A percentile compares a stretch with the other conserved stretches of the same genome.
Conservation (phyloP, 148 eudicot genomes). For the Chenopodium formosanum region DNA sequence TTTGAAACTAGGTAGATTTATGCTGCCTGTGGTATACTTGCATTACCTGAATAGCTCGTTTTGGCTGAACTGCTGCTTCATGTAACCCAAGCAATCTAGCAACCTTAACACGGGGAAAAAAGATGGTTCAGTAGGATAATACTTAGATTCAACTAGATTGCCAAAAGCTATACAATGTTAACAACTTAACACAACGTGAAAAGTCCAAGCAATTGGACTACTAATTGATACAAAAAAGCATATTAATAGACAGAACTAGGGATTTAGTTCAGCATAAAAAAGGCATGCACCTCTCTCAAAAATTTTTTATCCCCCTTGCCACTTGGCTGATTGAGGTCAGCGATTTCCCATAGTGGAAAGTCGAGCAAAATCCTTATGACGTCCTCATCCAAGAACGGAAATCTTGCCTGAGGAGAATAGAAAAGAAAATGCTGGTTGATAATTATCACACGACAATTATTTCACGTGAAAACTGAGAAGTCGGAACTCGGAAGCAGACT, state of each 20-base stretch:
- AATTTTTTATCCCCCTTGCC: conserved; percentile 94
- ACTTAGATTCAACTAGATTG: neutral
- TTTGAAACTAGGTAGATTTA: neutral
- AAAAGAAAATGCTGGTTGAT: conserved; percentile 10
- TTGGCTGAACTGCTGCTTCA: conserved; percentile 78
- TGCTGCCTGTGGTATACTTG: neutral
- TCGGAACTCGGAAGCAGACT: neutral
- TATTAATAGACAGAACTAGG: neutral
- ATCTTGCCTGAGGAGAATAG: conserved; percentile 61
- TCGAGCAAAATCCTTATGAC: conserved; percentile 71
- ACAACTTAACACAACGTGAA: neutral
- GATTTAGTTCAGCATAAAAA: neutral
- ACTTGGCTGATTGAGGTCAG: conserved; percentile 81
- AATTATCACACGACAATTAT: neutral
- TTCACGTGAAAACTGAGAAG: conserved; percentile 1
- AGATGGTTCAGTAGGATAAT: neutral
- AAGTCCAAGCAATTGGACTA: neutral
- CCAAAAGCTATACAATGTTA: neutral
- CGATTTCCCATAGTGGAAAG: conserved; percentile 89
- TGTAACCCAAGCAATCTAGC: conserved; percentile 74
- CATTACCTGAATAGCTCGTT: conserved; percentile 92
- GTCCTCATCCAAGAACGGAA: conserved; percentile 95
- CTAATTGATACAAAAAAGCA: neutral
- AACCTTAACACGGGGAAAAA: conserved; percentile 46
- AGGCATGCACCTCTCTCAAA: conserved; percentile 66